phyloP scores from a whole-genome alignment of 352 stramenopile genomes.

The Poterioochromonas sp. region DNA sequence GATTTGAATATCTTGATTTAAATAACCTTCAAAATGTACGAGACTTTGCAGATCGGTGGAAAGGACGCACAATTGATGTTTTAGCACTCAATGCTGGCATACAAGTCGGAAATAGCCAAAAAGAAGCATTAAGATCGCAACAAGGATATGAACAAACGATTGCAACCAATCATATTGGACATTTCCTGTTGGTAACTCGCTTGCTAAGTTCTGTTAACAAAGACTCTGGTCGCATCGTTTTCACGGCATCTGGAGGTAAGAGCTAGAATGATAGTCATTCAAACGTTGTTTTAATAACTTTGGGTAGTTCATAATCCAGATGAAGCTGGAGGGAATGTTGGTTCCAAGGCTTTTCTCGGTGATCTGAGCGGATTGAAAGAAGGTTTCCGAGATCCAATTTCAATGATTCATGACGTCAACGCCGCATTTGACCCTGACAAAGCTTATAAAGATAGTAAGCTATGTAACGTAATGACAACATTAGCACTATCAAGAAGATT shows the following conservation, averaged over 20 bases:
- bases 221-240: neutral
- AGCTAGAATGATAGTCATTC: neutral
- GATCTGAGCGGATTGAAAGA: neutral
- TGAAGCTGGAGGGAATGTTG: conserved; percentile 11
- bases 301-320: conserved; percentile 25
- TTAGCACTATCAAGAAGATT: neutral
- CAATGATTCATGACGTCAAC: neutral
- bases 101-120: neutral
- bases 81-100: neutral
- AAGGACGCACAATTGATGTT: neutral
- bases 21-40: neutral
- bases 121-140: neutral
- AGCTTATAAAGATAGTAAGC: conserved; percentile 26
- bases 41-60: neutral
- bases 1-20: neutral
- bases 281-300: neutral
- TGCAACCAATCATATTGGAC: neutral
- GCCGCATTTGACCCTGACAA: conserved; percentile 1
- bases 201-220: neutral
- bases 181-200: neutral
- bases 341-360: neutral
- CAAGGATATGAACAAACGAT: neutral
- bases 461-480: neutral
- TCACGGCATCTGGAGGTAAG: neutral
- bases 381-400: neutral